phyloP scores from a whole-genome alignment of 1,284 basidiomycete species.

The Melanopsichium pennsylvanicum region DNA sequence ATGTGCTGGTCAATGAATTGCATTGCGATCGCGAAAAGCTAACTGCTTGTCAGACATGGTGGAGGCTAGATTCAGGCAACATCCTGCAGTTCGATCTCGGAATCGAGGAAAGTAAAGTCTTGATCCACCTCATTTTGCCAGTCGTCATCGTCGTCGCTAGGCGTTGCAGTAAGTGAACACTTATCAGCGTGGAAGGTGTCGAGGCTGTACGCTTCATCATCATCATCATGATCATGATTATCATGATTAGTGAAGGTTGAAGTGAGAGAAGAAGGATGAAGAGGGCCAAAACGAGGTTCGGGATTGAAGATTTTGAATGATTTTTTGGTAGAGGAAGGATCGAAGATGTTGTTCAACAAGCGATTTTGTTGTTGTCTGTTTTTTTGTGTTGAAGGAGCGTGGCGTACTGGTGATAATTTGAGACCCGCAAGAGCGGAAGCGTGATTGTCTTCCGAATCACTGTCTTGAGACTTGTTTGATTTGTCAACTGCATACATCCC shows the following conservation, averaged over 20 bases:
- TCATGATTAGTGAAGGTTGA: not conserved
- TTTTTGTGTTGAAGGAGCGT: conserved; percentile 1
- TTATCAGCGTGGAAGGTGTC: not conserved
- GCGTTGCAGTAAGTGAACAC: not conserved
- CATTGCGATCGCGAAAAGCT: no score
- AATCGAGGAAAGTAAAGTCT: conserved; percentile 39
- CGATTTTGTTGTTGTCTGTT: not conserved
- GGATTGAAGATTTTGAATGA: conserved; percentile 5
- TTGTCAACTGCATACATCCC: conserved; percentile 14
- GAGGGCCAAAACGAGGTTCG: conserved; percentile 21
- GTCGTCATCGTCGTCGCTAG: conserved; percentile 33
- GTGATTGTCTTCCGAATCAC: conserved; percentile 1
- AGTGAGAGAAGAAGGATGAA: conserved; percentile 1
- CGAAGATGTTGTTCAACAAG: conserved; percentile 17
- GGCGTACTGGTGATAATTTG: conserved; percentile 23
- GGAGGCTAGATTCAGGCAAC: conserved; percentile 5
- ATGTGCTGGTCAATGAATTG: no score
- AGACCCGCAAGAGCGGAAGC: conserved; percentile 28
- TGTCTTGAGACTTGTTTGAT: not conserved
- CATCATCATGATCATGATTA: not conserved
- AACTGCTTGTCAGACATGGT: not conserved
- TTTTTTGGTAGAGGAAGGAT: conserved; percentile 4
- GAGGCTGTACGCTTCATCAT: not conserved
- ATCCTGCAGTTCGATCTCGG: conserved; percentile 36
- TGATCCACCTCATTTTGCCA: conserved; percentile 39